These are phyloP conservation scores for Leersia perrieri DNA, from an alignment of 176 grass and related monocot genomes.

Conservation along the genomic window DNA sequence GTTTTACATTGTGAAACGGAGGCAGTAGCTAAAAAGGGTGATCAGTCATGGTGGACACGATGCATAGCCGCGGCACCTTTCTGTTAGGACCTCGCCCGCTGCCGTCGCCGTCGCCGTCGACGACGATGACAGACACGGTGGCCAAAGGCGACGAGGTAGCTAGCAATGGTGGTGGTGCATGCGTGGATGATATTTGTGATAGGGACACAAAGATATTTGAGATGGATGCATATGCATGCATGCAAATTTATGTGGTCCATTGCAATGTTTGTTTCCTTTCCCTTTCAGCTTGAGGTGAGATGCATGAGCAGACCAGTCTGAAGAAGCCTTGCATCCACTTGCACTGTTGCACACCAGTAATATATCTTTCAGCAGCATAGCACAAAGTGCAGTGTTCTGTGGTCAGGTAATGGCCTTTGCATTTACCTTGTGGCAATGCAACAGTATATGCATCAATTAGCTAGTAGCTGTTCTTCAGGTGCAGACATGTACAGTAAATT, in stretches of 20 bases:
- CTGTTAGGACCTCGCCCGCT: not conserved
- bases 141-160: constrained; percentile 4
- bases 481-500: not conserved
- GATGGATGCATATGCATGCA: not conserved
- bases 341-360: not conserved
- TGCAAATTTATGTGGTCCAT: constrained; percentile 37
- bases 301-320: not conserved
- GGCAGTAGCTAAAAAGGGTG: no score
- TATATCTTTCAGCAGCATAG: not conserved
- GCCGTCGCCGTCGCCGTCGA: not conserved
- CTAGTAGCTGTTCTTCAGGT: not conserved
- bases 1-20: no score
- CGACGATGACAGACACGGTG: not conserved
- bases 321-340: constrained; percentile 8
- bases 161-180: not conserved
- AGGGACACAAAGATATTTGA: constrained; percentile 35
- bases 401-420: not conserved
- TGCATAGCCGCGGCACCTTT: not conserved
- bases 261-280: constrained; percentile 60
- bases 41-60: not conserved
- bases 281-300: constrained; percentile 41
- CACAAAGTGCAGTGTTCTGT: not conserved
- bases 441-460: not conserved
- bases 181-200: constrained; percentile 16
- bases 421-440: not conserved